Evolutionary conservation across 176 grass and related monocot species (phyloP).

Genomic region (Triticum aestivum): IWGSC_CS_RefSeq_v2.1 NC_057803.1:692869398-692869897

Average conservation of each 20-base stretch:
- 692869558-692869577: too few relatives aligned
- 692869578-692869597: background rate
- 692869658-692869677: background rate
- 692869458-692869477: too few relatives aligned
- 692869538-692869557: too few relatives aligned
- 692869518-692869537: too few relatives aligned
- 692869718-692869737: background rate
- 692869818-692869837: too few relatives aligned
- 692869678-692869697: background rate
- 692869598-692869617: background rate
- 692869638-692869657: background rate
- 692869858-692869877: background rate
- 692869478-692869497: too few relatives aligned
- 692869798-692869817: too few relatives aligned
- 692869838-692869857: background rate
- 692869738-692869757: background rate
- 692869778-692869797: background rate
- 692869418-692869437: too few relatives aligned
- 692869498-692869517: too few relatives aligned
- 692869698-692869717: background rate
- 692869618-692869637: background rate
- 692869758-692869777: background rate
- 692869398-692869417: too few relatives aligned
- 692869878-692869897: background rate
- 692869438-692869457: too few relatives aligned